phyloP scores from a whole-genome alignment of 2,329 filamentous ascomycete species.

The Nigrospora oryzae region DNA sequence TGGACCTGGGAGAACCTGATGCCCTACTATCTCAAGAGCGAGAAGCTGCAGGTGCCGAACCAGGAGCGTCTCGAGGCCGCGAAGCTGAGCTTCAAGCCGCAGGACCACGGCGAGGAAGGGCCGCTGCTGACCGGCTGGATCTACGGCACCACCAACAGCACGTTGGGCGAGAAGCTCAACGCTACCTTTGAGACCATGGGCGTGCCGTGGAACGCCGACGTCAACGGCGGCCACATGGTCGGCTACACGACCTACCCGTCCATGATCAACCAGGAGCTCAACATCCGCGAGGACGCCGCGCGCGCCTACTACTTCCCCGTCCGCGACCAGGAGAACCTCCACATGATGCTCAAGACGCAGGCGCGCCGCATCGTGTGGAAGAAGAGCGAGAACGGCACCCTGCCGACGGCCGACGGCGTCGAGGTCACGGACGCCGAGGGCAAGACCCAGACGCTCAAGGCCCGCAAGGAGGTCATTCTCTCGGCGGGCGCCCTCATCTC shows the following conservation, averaged over 20 bases:
- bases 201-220: constrained; percentile 27
- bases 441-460: constrained; percentile 1
- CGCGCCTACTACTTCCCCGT: constrained; percentile 37
- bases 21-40: constrained; percentile 15
- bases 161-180: constrained; percentile 21
- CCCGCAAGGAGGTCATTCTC: constrained; percentile 23
- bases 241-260: constrained; percentile 32
- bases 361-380: constrained; percentile 30
- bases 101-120: constrained; percentile 17
- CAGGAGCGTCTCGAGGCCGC: background rate
- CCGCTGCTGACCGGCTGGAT: constrained; percentile 19
- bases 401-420: constrained; percentile 16
- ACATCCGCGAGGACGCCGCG: constrained; percentile 34
- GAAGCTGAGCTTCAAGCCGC: constrained; percentile 9
- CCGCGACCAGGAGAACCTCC: constrained; percentile 27
- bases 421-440: constrained; percentile 18
- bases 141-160: constrained; percentile 10
- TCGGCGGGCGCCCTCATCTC: constrained; percentile 21
- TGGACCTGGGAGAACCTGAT: constrained; percentile 22
- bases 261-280: constrained; percentile 26
- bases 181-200: constrained; percentile 23
- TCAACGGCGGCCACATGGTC: constrained; percentile 32
- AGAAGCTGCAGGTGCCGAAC: constrained; percentile 6
- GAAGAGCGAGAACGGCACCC: constrained; percentile 1
- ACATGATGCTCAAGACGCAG: constrained; percentile 30